Conservation (phyloP, 2,329 filamentous ascomycete genomes). For the Fusarium tuaranense region DNA sequence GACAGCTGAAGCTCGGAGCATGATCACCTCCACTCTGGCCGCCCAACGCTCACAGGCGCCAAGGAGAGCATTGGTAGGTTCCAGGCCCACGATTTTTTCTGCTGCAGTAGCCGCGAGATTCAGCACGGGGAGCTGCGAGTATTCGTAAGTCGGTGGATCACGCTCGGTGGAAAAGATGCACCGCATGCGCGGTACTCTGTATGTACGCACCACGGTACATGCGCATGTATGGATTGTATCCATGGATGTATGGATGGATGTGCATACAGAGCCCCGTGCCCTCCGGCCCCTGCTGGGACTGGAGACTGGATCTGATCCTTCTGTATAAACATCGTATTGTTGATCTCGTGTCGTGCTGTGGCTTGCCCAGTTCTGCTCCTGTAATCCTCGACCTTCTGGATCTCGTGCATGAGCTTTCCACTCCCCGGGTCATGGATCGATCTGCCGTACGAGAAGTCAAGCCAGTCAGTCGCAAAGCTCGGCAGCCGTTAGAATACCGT, state of each 20-base stretch:
- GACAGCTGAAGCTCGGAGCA: slow-evolving; percentile 3
- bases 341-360: slow-evolving; percentile 40
- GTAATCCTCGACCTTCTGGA: slow-evolving; percentile 8
- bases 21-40: not conserved
- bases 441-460: not conserved
- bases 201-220: not conserved
- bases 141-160: slow-evolving; percentile 24
- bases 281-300: not conserved
- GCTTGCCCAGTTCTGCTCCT: slow-evolving; percentile 27
- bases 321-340: slow-evolving; percentile 38
- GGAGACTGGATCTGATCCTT: slow-evolving; percentile 23
- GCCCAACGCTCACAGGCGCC: not conserved
- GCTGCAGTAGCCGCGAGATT: slow-evolving; percentile 11
- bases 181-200: slow-evolving; percentile 1
- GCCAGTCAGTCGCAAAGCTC: slow-evolving; percentile 23
- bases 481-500: slow-evolving; percentile 9
- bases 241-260: not conserved
- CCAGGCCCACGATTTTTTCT: slow-evolving; percentile 3
- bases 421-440: not conserved
- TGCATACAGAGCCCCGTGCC: not conserved
- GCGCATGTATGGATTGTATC: not conserved
- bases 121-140: slow-evolving; percentile 6
- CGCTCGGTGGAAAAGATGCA: slow-evolving; percentile 16
- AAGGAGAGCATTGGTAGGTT: slow-evolving; percentile 3
- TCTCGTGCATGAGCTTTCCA: not conserved